Base-by-base conservation (phyloP, 352 stramenopile species). In the Phytopythium litorale region DNA sequence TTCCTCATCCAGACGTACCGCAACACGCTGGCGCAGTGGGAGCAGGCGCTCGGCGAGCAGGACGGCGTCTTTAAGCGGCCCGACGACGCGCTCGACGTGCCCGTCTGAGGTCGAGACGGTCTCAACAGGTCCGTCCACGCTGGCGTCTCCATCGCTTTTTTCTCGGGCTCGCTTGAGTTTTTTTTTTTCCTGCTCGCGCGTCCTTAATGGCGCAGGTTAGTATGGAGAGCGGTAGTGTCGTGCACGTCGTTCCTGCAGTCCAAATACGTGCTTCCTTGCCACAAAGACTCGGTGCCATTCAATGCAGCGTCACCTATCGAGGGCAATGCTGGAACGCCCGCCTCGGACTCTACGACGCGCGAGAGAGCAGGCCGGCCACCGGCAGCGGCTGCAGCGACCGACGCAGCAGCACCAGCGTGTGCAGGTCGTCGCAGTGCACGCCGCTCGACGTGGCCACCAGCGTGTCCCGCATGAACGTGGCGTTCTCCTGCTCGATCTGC, bases 1-100 rank as follows among this genome's bases (percentile, higher is more conserved):
- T 81, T 90, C 60, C 73, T 94, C 12, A 89, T 92, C 45, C 77
- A 90, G 68, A 89, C 76, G 19, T 89, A 88, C 56, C 72, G 83
- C 56, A 87, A 71, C 58, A 78, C 80, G 50, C 67, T 89, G 21
- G 79, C 68, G 12, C 79, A 77, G 51, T 94, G 85, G 85, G 81
- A 94, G 56, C 80, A 88, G 30, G 75, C 73, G 0, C 77, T 87
- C 51, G 75, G 64, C 5, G 83, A 83, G 16, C 71, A 92, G 51
- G 64, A 80, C 1, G 85, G 85, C 15, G 82, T 94, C 54, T 94
- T 87, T 65, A 90, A 90, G 65, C 85, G 85, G 13, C 67, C 18
- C 6, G 54, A 77, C 23, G 62, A 71, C 0, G 46, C 79, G 18
- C 84, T 86, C 33, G 79, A 76, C 21, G 70, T 84, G 23, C 79